Evolutionary conservation across 768 basidiomycete species (phyloP).

Genomic region (Tubosaeta sp.): DNA sequence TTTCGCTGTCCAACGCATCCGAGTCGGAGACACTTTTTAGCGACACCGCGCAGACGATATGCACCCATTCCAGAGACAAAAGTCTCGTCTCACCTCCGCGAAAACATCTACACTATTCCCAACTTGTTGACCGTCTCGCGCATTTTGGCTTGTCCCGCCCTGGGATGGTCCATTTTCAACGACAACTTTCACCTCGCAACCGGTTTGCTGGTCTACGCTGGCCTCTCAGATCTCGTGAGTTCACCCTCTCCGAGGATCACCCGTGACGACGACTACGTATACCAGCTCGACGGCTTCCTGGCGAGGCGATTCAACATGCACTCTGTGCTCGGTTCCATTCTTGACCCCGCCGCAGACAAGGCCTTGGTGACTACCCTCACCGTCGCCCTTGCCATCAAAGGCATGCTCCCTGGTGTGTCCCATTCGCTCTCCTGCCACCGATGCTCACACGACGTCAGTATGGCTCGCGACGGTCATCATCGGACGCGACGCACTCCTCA

Average conservation of each 20-base stretch:
- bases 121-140: constrained; percentile 86
- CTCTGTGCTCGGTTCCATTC: constrained; percentile 89
- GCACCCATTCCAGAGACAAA: constrained; percentile 2
- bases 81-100: constrained; percentile 42
- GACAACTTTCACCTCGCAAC: constrained; percentile 81
- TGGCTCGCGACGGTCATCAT: constrained; percentile 83
- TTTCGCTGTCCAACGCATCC: neutral
- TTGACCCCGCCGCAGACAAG: constrained; percentile 98
- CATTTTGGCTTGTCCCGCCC: constrained; percentile 81
- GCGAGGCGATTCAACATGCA: constrained; percentile 84
- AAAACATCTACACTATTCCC: constrained; percentile 93
- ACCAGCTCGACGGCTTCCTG: constrained; percentile 84
- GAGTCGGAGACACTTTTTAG: constrained; percentile 10
- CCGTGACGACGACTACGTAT: neutral
- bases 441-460: constrained; percentile 40
- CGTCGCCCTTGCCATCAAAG: constrained; percentile 77
- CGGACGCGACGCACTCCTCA: constrained; percentile 83
- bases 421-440: neutral
- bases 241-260: neutral
- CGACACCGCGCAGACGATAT: constrained; percentile 12
- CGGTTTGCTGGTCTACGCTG: constrained; percentile 80
- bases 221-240: constrained; percentile 87
- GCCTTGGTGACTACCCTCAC: constrained; percentile 91
- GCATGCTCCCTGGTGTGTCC: constrained; percentile 73
- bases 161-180: constrained; percentile 87